phyloP scores from a whole-genome alignment of 2,329 filamentous ascomycete species.

The Mycogone perniciosa region DNA sequence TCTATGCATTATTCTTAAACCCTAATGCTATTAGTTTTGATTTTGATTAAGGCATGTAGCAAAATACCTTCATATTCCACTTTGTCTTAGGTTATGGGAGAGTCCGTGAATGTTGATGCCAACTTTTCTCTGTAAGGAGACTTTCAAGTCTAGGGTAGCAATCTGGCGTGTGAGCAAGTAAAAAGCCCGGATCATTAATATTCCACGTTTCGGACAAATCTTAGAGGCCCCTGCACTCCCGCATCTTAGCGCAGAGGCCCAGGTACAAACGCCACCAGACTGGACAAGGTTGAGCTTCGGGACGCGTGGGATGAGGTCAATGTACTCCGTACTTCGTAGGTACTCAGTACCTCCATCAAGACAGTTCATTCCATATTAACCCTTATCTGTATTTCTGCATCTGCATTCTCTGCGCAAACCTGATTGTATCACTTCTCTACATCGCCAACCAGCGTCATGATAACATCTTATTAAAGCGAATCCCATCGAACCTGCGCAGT shows the following conservation, averaged over 20 bases:
- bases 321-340: not conserved
- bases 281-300: constrained; percentile 1
- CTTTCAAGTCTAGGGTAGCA: not conserved
- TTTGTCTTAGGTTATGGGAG: not conserved
- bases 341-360: too few relatives aligned
- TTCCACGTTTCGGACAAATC: constrained; percentile 2
- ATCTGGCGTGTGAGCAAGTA: too few relatives aligned
- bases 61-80: not conserved
- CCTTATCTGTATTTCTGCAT: not conserved
- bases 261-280: constrained; percentile 11
- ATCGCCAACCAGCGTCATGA: not conserved
- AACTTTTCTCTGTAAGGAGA: not conserved
- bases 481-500: not conserved
- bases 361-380: too few relatives aligned
- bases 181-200: not conserved
- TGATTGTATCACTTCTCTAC: too few relatives aligned
- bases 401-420: too few relatives aligned
- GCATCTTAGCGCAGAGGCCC: constrained; percentile 11
- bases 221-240: constrained; percentile 9
- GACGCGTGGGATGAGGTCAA: constrained; percentile 13
- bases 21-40: too few relatives aligned
- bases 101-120: too few relatives aligned
- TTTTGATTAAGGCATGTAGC: not conserved
- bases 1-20: too few relatives aligned
- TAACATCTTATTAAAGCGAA: not conserved